Evolutionary conservation across 805 yeast genomes (phyloP).

Genomic region (Danielia oregonensis): DNA sequence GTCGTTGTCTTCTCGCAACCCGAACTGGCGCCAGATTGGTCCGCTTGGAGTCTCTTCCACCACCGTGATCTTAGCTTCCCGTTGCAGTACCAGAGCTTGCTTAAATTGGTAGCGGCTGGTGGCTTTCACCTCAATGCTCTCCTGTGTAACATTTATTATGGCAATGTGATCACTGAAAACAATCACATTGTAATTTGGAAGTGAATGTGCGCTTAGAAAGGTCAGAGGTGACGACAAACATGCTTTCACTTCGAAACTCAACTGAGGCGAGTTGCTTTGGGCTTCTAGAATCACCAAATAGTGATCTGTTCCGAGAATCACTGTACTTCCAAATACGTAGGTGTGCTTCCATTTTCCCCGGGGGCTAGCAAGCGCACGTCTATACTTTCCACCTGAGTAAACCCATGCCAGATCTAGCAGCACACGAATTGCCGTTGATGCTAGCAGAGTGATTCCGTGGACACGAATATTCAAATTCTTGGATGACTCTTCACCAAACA

Average conservation of each 20-base stretch:
- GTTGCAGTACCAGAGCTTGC: constrained; percentile 1
- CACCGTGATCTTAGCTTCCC: constrained; percentile 3
- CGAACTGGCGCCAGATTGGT: constrained; percentile 9
- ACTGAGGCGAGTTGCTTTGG: background rate
- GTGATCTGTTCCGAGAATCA: constrained; percentile 8
- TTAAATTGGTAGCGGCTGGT: constrained; percentile 7
- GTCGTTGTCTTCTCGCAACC: background rate
- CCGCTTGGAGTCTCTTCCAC: constrained; percentile 11
- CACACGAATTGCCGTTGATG: background rate
- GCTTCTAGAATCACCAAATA: constrained; percentile 6
- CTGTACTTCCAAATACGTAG: constrained; percentile 4
- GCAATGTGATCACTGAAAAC: constrained; percentile 13
- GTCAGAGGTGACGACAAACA: constrained; percentile 5
- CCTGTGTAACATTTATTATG: constrained; percentile 4
- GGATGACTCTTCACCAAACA: background rate
- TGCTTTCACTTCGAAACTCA: constrained; percentile 2
- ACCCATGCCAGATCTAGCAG: constrained; percentile 3
- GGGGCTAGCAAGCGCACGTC: background rate
- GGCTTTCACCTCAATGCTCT: constrained; percentile 6
- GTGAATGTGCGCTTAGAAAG: constrained; percentile 6
- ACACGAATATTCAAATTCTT: background rate
- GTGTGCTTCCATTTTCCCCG: constrained; percentile 6
- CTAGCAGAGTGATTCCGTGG: constrained; percentile 1
- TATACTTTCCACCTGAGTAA: background rate
- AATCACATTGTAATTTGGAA: constrained; percentile 3